phyloP scores from a whole-genome alignment of 805 yeast species.

The Pichia cabralensis region DNA sequence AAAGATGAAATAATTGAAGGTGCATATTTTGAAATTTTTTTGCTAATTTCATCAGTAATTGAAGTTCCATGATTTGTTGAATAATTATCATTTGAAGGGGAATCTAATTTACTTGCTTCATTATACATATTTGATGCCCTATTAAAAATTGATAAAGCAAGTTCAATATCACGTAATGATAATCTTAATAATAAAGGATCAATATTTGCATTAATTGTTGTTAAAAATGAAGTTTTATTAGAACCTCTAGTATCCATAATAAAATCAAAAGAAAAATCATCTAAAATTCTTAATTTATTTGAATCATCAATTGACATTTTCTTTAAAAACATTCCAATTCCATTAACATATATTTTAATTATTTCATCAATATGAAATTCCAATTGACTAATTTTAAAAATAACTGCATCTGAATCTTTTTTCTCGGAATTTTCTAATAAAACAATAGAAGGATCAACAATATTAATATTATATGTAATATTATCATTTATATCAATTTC shows the following conservation, averaged over 20 bases:
- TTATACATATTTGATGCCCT: conserved; percentile 51
- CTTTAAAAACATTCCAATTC: conserved; percentile 79
- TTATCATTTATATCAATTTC: conserved; percentile 4
- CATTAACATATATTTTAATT: conserved; percentile 56
- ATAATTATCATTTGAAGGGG: conserved; percentile 1
- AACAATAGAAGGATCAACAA: conserved; percentile 69
- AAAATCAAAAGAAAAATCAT: conserved; percentile 77
- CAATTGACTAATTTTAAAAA: conserved; percentile 77
- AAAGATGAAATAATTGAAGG: conserved; percentile 51
- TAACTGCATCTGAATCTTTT: conserved; percentile 73
- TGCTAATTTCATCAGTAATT: conserved; percentile 56
- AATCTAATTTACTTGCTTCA: conserved; percentile 13
- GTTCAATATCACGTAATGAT: conserved; percentile 75
- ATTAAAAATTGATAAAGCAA: conserved; percentile 67
- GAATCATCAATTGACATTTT: conserved; percentile 60
- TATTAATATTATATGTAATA: conserved; percentile 42
- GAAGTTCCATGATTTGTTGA: conserved; percentile 10
- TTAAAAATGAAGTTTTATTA: conserved; percentile 43
- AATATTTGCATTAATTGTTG: conserved; percentile 57
- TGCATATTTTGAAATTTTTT: conserved; percentile 52
- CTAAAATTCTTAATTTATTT: conserved; percentile 62
- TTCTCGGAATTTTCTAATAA: conserved; percentile 71
- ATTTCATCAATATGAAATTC: conserved; percentile 60
- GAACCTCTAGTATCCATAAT: conserved; percentile 67
- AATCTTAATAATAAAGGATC: conserved; percentile 77